phyloP scores from a whole-genome alignment of 306 rosid genomes.

The Pterocarpus santalinus region DNA sequence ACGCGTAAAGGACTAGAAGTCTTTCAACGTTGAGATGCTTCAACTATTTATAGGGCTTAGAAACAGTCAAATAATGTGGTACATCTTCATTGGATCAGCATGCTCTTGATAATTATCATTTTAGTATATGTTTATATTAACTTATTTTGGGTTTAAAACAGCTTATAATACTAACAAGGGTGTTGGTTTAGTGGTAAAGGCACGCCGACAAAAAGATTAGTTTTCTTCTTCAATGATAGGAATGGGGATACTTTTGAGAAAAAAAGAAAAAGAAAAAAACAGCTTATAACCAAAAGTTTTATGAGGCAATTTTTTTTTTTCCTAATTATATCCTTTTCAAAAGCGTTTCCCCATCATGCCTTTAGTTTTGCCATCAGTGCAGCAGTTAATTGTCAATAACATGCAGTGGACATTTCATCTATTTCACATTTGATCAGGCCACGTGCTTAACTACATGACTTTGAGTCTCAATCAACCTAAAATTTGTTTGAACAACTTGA shows the following conservation, averaged over 20 bases:
- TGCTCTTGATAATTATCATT: neutral
- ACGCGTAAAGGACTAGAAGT: neutral
- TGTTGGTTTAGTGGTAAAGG: no score
- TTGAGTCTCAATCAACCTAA: slow-evolving; percentile 26
- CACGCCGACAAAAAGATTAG: no score
- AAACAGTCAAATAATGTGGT: slow-evolving; percentile 10
- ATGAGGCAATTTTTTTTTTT: no score
- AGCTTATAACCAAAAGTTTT: no score
- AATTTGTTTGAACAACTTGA: neutral
- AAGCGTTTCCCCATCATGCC: neutral
- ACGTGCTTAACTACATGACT: neutral
- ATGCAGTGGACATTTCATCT: neutral
- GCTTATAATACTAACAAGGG: no score
- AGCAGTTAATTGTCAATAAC: neutral
- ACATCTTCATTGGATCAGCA: slow-evolving; percentile 4
- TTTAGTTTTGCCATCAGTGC: neutral
- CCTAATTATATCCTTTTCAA: neutral
- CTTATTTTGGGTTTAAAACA: no score
- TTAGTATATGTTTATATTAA: no score
- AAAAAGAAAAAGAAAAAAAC: no score
- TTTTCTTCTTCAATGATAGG: no score
- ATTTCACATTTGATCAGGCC: neutral
- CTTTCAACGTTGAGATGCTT: neutral
- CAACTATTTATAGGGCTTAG: slow-evolving; percentile 6
- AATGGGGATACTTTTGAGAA: no score